phyloP scores from a whole-genome alignment of 2,329 filamentous ascomycete species.

The Chrysoporthe puriensis region DNA sequence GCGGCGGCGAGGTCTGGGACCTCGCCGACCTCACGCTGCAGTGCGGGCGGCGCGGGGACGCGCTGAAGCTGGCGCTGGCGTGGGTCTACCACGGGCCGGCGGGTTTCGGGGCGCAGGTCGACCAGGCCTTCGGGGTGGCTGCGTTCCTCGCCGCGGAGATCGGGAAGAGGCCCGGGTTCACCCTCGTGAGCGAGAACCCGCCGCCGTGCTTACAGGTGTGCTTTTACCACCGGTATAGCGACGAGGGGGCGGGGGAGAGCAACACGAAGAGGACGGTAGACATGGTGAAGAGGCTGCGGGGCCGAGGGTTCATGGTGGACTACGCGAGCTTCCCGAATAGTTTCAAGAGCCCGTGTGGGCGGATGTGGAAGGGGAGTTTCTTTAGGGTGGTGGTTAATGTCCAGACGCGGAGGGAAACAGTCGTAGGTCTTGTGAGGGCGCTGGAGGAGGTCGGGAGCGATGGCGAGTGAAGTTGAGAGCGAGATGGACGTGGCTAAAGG shows the following conservation, averaged over 20 bases:
- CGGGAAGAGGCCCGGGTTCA: constrained; percentile 60
- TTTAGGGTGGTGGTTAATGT: constrained; percentile 64
- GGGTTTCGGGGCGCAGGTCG: constrained; percentile 73
- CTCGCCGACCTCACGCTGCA: constrained; percentile 91
- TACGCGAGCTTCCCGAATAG: constrained; percentile 57
- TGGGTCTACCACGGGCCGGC: constrained; percentile 87
- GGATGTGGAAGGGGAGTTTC: constrained; percentile 50
- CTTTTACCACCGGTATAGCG: constrained; percentile 74
- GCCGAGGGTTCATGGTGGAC: constrained; percentile 62
- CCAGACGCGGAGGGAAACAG: constrained; percentile 55
- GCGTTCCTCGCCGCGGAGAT: constrained; percentile 68
- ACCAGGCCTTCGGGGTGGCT: constrained; percentile 74
- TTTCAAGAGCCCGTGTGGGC: not conserved
- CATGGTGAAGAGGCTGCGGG: constrained; percentile 53
- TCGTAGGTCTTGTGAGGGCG: constrained; percentile 57
- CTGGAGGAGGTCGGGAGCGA: constrained; percentile 51
- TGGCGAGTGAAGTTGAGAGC: not conserved
- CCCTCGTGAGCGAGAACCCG: constrained; percentile 73
- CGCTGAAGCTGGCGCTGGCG: constrained; percentile 81
- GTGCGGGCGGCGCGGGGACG: constrained; percentile 85
- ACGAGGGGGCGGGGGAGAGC: constrained; percentile 45
- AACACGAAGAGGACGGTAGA: constrained; percentile 55
- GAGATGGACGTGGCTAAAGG: not conserved
- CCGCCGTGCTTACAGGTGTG: constrained; percentile 92
- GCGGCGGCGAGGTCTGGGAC: constrained; percentile 69